Conservation (phyloP, 345 rosid species). For the Salix exigua region DNA sequence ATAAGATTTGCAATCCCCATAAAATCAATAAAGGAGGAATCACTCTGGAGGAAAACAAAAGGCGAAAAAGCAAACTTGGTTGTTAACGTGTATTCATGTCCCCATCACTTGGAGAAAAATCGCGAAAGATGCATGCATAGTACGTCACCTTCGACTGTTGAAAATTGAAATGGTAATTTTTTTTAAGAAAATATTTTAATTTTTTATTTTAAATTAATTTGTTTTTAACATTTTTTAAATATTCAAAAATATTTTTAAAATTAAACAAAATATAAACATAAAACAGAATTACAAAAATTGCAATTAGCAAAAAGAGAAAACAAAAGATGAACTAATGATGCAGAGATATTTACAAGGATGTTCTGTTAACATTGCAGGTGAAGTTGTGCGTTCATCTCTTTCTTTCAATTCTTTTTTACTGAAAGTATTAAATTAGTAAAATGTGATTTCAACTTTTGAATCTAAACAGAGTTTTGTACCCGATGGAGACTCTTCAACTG, state of each 20-base stretch:
- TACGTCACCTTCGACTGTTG: neutral
- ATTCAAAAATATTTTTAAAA: too few species aligned
- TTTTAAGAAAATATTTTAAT: too few species aligned
- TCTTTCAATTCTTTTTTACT: neutral
- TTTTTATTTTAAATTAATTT: too few species aligned
- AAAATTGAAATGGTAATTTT: neutral
- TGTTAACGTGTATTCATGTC: neutral
- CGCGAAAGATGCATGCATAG: neutral
- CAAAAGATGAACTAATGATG: too few species aligned
- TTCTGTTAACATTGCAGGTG: slow-evolving; percentile 56
- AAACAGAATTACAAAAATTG: too few species aligned
- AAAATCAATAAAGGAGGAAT: slow-evolving; percentile 22
- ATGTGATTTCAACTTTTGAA: slow-evolving; percentile 17
- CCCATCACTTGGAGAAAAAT: neutral
- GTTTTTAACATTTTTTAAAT: too few species aligned
- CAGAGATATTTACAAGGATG: slow-evolving; percentile 48
- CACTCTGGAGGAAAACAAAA: neutral
- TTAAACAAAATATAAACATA: too few species aligned
- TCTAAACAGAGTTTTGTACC: slow-evolving; percentile 43
- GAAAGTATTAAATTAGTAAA: neutral
- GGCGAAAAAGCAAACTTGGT: neutral
- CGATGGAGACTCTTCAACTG: slow-evolving; percentile 46
- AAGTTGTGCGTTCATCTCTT: slow-evolving; percentile 7
- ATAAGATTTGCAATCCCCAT: slow-evolving; percentile 39
- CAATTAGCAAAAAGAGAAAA: too few species aligned